A percentile compares a stretch with the other conserved stretches of the same genome.
Evolutionary conservation across 2,329 filamentous ascomycete genomes (phyloP).

Genomic region (Pseudohalonectria lignicola): DNA sequence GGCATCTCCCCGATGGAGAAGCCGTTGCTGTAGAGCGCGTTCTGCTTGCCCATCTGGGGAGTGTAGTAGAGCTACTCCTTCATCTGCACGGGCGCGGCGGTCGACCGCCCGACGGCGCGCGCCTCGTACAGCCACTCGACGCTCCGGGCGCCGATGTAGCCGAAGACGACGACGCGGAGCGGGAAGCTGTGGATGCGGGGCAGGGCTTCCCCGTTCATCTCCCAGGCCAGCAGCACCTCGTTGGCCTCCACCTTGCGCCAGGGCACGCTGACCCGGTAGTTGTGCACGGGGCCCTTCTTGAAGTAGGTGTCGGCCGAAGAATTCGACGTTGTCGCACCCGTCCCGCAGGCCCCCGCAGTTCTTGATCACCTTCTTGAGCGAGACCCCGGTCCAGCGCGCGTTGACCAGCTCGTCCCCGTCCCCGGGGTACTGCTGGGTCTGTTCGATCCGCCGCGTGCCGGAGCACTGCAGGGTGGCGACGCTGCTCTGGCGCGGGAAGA

Average conservation of each 20-base stretch:
- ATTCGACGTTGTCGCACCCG: slow-evolving; percentile 50
- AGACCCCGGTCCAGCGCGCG: slow-evolving; percentile 48
- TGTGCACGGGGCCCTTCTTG: slow-evolving; percentile 53
- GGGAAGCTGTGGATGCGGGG: slow-evolving; percentile 58
- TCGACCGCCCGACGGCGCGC: slow-evolving; percentile 46
- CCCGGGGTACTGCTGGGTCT: slow-evolving; percentile 53
- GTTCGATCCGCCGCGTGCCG: slow-evolving; percentile 58
- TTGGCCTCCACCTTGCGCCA: slow-evolving; percentile 56
- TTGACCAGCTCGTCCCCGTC: slow-evolving; percentile 52
- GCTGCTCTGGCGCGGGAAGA: slow-evolving; percentile 49
- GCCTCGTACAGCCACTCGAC: slow-evolving; percentile 54
- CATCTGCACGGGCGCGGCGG: slow-evolving; percentile 49
- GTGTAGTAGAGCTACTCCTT: slow-evolving; percentile 60
- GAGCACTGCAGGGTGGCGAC: slow-evolving; percentile 55
- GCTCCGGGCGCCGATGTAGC: slow-evolving; percentile 56
- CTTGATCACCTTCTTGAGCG: slow-evolving; percentile 60
- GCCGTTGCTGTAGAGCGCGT: slow-evolving; percentile 44
- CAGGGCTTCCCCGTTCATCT: slow-evolving; percentile 58
- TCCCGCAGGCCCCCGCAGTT: slow-evolving; percentile 49
- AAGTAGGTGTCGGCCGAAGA: slow-evolving; percentile 66
- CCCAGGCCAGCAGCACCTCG: slow-evolving; percentile 58
- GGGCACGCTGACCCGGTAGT: slow-evolving; percentile 58
- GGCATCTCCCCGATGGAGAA: slow-evolving; percentile 66
- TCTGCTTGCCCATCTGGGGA: slow-evolving; percentile 58
- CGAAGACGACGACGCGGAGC: slow-evolving; percentile 49